Evolutionary conservation across 345 rosid species (phyloP), one percentile per base, ranked within the genome.

Genomic region (Eucalyptus marginata): DNA sequence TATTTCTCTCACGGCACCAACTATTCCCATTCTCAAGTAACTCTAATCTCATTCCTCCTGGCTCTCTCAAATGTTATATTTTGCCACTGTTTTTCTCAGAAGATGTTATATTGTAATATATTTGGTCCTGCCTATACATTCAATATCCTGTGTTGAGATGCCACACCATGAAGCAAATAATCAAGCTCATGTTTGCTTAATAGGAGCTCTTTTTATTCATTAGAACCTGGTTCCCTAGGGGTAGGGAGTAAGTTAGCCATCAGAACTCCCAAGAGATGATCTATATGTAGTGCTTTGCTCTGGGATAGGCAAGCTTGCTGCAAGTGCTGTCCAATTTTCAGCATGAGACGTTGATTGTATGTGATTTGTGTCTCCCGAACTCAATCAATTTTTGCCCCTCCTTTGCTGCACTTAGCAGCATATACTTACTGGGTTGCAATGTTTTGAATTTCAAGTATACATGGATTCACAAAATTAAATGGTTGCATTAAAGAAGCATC

Each of bases 11-110:
- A 92, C 89, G 76, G 90, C 86, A 89, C 88, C 33, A 90, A 8
- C 88, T 92, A 92, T 84, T 66, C 88, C 5, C 91, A 86, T 86
- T 89, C 94, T 58, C 94, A 91, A 59, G 94, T 92, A 95, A 88
- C 91, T 89, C 89, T 86, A 84, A 24, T 86, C 89, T 88, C 91
- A 87, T 87, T 71, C 88, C 66, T 86, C 54, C 90, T 76, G 84
- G 47, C 84, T 76, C 5, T 76, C 16, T 76, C 16, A 6, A 76
- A 40, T 76, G 47, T 76, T 76, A 40, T 40, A 40, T 76, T 40
- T 76, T 36, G 46, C 47, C 84, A 22, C 47, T 2, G 29, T 11
- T 76, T 40, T 40, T 76, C 84, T 36, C 84, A 20, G 84, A 76
- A 40, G 47, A 20, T 76, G 15, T 40, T 76, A 40, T 36, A 20